Conservation (phyloP, 768 basidiomycete species). For the Boletus eberwhitei region DNA sequence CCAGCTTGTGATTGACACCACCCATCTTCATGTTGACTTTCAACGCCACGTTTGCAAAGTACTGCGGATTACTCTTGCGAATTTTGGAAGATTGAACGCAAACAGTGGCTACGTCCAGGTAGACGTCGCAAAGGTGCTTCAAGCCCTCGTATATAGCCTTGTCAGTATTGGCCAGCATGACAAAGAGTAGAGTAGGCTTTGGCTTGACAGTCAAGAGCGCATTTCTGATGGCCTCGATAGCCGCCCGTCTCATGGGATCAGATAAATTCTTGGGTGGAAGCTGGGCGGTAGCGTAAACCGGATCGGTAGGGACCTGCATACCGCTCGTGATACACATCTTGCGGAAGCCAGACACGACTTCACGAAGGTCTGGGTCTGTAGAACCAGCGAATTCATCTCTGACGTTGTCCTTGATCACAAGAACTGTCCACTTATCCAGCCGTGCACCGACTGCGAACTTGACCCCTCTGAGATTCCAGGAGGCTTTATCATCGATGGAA, state of each 20-base stretch:
- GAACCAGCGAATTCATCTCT: conserved; percentile 58
- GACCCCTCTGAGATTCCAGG: conserved; percentile 53
- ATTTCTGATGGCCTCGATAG: conserved; percentile 45
- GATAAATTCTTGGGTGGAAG: conserved; percentile 50
- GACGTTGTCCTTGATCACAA: conserved; percentile 62
- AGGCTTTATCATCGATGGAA: conserved; percentile 42
- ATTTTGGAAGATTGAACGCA: conserved; percentile 75
- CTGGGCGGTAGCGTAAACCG: conserved; percentile 34
- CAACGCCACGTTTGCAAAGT: conserved; percentile 53
- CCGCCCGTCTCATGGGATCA: conserved; percentile 53
- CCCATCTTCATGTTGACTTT: conserved; percentile 58
- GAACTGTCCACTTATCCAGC: conserved; percentile 63
- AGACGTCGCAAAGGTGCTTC: conserved; percentile 51
- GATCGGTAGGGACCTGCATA: conserved; percentile 44
- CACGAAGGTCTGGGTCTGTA: conserved; percentile 51
- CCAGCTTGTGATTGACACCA: conserved; percentile 49
- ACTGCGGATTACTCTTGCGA: conserved; percentile 55
- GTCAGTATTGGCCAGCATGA: conserved; percentile 47
- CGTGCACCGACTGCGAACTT: conserved; percentile 57
- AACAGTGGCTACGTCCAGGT: conserved; percentile 53
- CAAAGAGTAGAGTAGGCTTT: conserved; percentile 44
- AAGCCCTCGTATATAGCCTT: conserved; percentile 49
- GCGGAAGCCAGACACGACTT: conserved; percentile 50
- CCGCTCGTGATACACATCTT: conserved; percentile 63
- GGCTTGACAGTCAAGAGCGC: conserved; percentile 37